These are phyloP conservation scores for Fusarium falciforme DNA, from an alignment of 2,329 filamentous ascomycete species.

Conservation along the genomic window DNA sequence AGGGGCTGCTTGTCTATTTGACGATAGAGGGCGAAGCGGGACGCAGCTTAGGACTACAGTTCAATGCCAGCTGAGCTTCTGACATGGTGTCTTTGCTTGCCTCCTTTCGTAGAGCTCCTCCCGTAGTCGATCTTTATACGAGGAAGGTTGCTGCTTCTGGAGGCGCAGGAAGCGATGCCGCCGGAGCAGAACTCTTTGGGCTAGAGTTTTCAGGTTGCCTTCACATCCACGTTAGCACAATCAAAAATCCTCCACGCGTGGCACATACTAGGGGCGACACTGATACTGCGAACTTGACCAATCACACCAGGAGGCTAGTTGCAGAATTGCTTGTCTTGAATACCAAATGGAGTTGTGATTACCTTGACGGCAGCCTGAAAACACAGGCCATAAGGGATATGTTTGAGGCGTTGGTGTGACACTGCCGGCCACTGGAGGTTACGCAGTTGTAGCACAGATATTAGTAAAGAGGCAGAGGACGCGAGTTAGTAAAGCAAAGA, in stretches of 20 bases:
- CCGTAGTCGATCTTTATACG: slow-evolving; percentile 8
- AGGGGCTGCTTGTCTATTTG: neutral
- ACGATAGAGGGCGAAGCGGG: neutral
- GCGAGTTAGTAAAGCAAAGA: too few species aligned
- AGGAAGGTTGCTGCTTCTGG: neutral
- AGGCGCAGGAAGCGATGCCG: slow-evolving; percentile 1
- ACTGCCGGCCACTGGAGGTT: too few species aligned
- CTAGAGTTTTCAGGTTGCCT: neutral
- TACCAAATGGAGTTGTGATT: neutral
- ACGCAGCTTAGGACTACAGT: neutral
- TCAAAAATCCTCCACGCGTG: neutral
- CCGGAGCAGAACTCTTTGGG: neutral
- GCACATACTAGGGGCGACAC: neutral
- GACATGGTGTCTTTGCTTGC: neutral
- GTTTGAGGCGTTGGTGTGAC: neutral
- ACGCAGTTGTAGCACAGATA: too few species aligned
- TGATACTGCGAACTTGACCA: neutral
- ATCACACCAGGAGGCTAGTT: neutral
- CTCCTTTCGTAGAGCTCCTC: slow-evolving; percentile 9
- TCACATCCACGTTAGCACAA: neutral
- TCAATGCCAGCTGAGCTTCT: slow-evolving; percentile 46
- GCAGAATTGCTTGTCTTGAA: neutral
- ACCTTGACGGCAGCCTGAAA: too few species aligned
- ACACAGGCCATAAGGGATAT: too few species aligned
- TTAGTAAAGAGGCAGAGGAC: too few species aligned